Evolutionary conservation across 1,284 basidiomycete genomes (phyloP), one percentile per base, ranked within the genome.

Genomic region (Nidula niveotomentosa): DNA sequence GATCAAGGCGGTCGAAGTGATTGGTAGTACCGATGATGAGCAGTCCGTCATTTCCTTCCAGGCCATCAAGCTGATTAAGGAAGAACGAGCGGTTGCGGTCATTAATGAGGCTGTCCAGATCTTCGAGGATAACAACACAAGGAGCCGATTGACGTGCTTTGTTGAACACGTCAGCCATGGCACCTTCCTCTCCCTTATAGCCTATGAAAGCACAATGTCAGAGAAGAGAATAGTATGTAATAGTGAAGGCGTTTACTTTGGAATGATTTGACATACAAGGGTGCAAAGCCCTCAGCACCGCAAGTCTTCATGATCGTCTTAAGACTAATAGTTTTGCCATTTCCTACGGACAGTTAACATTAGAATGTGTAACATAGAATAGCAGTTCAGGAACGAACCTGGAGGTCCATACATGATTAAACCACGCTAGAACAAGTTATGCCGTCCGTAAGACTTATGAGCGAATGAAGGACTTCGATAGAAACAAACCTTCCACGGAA

Each of bases 321-420:
- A 65, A 94, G 75, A 55, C 80, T 88, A 69, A 91, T 91, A 0
- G 91, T 93, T 71, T 93, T 93, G 3, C 91, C 91, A 58, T 94
- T 93, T 2, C 91, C 90, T 79, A 66, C 51, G 23, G 23, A 23
- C 3, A 5, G 23, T 23, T 36, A 50, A n/a, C 9, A 44, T 60
- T 18, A 43, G 8, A 15, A 44, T 18, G 13, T 17, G 30, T 43
- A 35, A 34, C 6, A 18, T 5, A 43, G 17, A 18, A n/a, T 36
- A 45, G 34, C 8, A 15, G 36, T 8, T 23, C 9, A 18, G 8
- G 9, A 17, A 62, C 70, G 52, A 62, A 80, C 88, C 87, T 65
- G 89, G 87, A 34, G 88, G 86, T 3, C 89, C 89, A 63, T 84
- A 76, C 79, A 90, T 76, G 59, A 90, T 88, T 56, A 90, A 64